These are phyloP conservation scores for Myochromella boudieri DNA, from an alignment of 768 basidiomycete genomes.

Conservation along the genomic window DNA sequence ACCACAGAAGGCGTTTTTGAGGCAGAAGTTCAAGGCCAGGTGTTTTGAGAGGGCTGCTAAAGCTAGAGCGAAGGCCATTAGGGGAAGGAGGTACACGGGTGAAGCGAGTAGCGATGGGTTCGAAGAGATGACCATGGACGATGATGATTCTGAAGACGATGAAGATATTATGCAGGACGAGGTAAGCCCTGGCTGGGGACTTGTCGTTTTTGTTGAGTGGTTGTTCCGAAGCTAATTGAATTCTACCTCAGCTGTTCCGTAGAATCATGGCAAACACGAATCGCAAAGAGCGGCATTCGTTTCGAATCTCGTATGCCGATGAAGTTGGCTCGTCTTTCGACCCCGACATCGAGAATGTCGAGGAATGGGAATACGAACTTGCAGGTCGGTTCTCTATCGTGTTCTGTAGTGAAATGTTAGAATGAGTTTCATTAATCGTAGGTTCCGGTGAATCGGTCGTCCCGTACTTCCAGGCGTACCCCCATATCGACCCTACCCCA, in stretches of 20 bases:
- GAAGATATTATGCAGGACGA: slow-evolving; percentile 63
- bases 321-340: slow-evolving; percentile 80
- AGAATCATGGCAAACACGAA: slow-evolving; percentile 61
- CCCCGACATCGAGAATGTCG: slow-evolving; percentile 66
- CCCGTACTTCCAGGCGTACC: no score
- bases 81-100: slow-evolving; percentile 31
- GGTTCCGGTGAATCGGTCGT: no score
- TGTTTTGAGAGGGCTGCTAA: slow-evolving; percentile 63
- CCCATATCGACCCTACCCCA: slow-evolving; percentile 30
- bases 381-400: slow-evolving; percentile 30
- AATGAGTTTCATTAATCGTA: neutral
- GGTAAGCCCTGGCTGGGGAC: slow-evolving; percentile 29
- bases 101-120: slow-evolving; percentile 51
- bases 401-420: neutral
- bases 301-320: slow-evolving; percentile 59
- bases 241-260: slow-evolving; percentile 57
- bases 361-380: slow-evolving; percentile 60
- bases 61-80: slow-evolving; percentile 50
- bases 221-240: no score
- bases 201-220: no score
- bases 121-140: slow-evolving; percentile 37
- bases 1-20: slow-evolving; percentile 54
- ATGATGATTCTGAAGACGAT: slow-evolving; percentile 57
- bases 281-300: slow-evolving; percentile 49
- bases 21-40: slow-evolving; percentile 59